Conservation (phyloP, 345 rosid genomes). For the Acer negundo region DNA sequence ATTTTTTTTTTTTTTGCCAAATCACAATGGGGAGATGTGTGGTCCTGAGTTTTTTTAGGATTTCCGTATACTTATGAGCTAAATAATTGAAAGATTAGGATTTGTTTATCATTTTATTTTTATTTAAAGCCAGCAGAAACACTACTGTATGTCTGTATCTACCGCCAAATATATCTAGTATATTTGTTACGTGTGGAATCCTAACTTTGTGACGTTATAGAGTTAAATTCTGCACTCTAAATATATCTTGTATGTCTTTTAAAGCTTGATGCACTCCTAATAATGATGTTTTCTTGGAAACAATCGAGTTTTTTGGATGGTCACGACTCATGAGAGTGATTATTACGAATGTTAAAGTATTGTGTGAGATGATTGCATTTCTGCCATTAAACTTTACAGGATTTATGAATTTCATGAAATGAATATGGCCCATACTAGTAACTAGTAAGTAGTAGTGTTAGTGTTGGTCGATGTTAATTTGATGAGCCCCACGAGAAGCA, state of each 20-base stretch:
- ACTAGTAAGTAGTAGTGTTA: neutral
- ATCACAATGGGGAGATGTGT: no score
- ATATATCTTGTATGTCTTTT: neutral
- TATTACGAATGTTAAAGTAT: constrained; percentile 12
- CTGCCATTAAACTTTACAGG: neutral
- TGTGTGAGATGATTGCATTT: neutral
- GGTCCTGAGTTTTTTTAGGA: no score
- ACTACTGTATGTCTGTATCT: no score
- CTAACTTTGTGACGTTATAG: no score
- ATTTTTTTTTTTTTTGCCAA: no score
- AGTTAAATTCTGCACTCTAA: no score
- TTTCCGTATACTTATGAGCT: no score
- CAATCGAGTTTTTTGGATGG: neutral
- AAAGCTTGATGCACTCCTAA: neutral
- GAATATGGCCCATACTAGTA: neutral
- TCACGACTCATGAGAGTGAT: constrained; percentile 18
- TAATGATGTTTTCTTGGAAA: constrained; percentile 19
- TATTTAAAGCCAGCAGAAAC: no score
- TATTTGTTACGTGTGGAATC: no score
- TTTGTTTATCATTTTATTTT: no score
- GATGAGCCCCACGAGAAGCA: constrained; percentile 1
- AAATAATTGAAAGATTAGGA: no score
- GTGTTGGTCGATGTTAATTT: neutral
- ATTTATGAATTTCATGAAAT: neutral
- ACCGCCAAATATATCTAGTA: no score